Conservation (phyloP, 1,284 basidiomycete genomes). For the Trametes polyzona region DNA sequence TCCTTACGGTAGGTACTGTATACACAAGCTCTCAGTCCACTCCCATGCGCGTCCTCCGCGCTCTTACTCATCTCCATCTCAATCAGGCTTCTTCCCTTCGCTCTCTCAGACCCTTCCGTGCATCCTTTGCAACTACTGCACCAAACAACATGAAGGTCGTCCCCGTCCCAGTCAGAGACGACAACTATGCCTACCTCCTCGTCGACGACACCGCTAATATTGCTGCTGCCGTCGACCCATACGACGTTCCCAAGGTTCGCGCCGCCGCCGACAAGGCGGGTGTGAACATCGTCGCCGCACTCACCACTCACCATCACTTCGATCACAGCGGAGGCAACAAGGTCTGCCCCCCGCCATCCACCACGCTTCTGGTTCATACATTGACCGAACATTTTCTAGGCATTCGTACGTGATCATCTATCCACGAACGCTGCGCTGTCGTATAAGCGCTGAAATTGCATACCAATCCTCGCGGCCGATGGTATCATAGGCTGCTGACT, state of each 20-base stretch:
- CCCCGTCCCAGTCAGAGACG: conserved; percentile 76
- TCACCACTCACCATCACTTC: conserved; percentile 89
- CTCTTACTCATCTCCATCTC: background rate
- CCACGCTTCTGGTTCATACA: background rate
- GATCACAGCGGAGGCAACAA: conserved; percentile 91
- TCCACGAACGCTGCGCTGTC: background rate
- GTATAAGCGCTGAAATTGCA: background rate
- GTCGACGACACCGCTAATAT: conserved; percentile 72
- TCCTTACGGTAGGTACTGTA: no score
- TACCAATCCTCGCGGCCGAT: background rate
- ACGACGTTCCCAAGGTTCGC: conserved; percentile 78
- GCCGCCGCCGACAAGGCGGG: conserved; percentile 68
- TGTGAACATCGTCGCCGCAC: conserved; percentile 73
- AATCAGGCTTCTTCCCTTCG: conserved; percentile 8
- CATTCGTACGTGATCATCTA: conserved; percentile 51
- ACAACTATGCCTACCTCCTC: conserved; percentile 91
- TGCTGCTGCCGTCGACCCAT: conserved; percentile 84
- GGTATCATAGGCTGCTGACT: conserved; percentile 53
- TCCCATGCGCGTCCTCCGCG: background rate
- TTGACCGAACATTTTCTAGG: conserved; percentile 37
- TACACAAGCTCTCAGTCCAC: background rate
- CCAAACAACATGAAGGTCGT: conserved; percentile 65
- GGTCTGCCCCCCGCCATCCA: conserved; percentile 42
- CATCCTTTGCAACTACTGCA: conserved; percentile 32
- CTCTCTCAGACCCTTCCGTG: background rate